A percentile compares a stretch with the other conserved stretches of the same genome.
Evolutionary conservation across 2,329 filamentous ascomycete species (phyloP).

Genomic region (Ophiostoma quercus): DNA sequence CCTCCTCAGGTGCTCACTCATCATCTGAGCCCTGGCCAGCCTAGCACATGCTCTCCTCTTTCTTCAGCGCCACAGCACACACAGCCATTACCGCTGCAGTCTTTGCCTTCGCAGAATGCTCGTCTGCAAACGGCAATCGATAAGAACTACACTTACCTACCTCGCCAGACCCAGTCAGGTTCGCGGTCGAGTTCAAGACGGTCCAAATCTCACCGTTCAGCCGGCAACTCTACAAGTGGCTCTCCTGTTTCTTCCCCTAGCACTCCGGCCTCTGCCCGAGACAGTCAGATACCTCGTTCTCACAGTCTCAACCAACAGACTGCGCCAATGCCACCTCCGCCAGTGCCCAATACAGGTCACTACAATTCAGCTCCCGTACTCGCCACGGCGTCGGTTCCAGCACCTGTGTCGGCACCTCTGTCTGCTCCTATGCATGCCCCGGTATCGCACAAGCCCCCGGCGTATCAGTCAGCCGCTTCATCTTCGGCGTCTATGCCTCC

Average conservation of each 20-base stretch:
- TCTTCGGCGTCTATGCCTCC: background rate
- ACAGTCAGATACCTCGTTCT: background rate
- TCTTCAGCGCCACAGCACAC: background rate
- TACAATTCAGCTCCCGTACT: background rate
- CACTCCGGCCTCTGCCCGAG: background rate
- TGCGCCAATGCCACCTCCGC: background rate
- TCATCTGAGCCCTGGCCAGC: background rate
- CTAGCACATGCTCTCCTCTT: background rate
- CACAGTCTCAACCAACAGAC: background rate
- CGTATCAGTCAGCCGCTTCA: background rate
- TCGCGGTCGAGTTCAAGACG: background rate
- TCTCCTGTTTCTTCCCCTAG: background rate
- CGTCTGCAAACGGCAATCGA: background rate
- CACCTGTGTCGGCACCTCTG: background rate
- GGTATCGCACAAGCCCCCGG: background rate
- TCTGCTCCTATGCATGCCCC: background rate
- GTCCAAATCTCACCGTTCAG: background rate
- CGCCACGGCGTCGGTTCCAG: background rate
- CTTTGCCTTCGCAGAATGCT: background rate
- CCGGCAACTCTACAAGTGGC: background rate
- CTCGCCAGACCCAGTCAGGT: background rate
- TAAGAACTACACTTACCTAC: background rate
- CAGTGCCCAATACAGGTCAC: background rate
- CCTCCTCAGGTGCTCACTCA: background rate
- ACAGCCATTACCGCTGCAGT: background rate